Conservation (phyloP, 306 rosid species). For the Glycine tomentella region DNA sequence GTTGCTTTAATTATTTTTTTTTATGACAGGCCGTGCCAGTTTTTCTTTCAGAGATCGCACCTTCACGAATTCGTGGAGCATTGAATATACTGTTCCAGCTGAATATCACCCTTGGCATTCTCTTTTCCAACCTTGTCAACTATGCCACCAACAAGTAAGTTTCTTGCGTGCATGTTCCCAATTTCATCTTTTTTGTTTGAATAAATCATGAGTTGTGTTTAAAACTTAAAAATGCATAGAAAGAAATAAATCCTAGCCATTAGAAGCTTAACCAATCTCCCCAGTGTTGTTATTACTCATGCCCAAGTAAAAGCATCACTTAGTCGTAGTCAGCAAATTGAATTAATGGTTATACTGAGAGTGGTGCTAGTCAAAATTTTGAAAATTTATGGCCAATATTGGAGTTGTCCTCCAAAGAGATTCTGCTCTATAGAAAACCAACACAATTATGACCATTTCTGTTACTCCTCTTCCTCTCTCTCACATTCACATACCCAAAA, state of each 20-base stretch:
- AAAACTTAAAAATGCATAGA: background rate
- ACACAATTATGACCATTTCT: background rate
- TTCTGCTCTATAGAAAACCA: conserved; percentile 14
- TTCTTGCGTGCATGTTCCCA: background rate
- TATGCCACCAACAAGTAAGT: conserved; percentile 77
- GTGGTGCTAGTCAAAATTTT: background rate
- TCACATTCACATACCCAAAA: background rate
- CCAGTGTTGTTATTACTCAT: no score
- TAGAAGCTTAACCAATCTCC: background rate
- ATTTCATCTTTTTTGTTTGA: background rate
- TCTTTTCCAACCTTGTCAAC: conserved; percentile 83
- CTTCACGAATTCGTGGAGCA: conserved; percentile 92
- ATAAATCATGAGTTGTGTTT: background rate
- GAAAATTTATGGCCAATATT: background rate
- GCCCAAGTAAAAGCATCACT: no score
- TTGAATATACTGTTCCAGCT: conserved; percentile 86
- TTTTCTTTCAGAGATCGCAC: conserved; percentile 93
- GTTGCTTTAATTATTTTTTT: conserved; percentile 4
- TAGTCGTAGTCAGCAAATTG: no score
- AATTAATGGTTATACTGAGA: background rate
- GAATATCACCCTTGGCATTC: conserved; percentile 83
- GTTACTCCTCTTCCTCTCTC: background rate
- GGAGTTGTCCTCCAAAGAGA: background rate
- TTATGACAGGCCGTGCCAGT: conserved; percentile 85
- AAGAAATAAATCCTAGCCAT: background rate